Conservation (phyloP, 805 yeast species). For the Spathaspora arborariae region DNA sequence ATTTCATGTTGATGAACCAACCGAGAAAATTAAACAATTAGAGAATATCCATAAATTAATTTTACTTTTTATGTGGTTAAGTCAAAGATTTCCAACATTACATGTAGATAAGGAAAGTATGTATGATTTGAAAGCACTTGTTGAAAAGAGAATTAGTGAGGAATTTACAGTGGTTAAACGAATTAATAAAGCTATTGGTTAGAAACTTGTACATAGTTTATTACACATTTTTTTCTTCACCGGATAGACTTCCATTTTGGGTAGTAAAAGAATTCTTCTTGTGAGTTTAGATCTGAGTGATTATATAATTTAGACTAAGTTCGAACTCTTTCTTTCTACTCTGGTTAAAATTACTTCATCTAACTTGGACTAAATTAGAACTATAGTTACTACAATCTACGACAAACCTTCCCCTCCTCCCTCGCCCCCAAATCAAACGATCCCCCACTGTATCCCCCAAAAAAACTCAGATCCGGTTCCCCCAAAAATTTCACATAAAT, state of each 20-base stretch:
- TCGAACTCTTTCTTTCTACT: too few species aligned
- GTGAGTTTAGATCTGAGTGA: too few species aligned
- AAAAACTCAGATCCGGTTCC: too few species aligned
- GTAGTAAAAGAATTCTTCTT: too few species aligned
- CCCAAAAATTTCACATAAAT: background rate
- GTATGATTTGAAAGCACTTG: conserved; percentile 57
- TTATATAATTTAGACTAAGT: too few species aligned
- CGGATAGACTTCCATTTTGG: background rate
- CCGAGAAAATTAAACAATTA: conserved; percentile 17
- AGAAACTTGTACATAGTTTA: background rate
- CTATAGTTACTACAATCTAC: too few species aligned
- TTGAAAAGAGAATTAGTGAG: conserved; percentile 59
- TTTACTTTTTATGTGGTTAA: conserved; percentile 76
- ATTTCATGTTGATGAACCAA: background rate
- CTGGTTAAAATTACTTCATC: too few species aligned
- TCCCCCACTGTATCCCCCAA: background rate
- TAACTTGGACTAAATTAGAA: too few species aligned
- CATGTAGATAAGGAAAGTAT: conserved; percentile 79
- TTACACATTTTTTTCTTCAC: background rate
- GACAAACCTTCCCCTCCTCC: too few species aligned
- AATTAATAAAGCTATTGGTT: conserved; percentile 11
- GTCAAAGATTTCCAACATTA: conserved; percentile 79
- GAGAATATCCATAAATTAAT: conserved; percentile 70
- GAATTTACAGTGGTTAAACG: conserved; percentile 35
- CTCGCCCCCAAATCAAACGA: background rate